Conservation (phyloP, 768 basidiomycete species). For the Hericium rajendrae region DNA sequence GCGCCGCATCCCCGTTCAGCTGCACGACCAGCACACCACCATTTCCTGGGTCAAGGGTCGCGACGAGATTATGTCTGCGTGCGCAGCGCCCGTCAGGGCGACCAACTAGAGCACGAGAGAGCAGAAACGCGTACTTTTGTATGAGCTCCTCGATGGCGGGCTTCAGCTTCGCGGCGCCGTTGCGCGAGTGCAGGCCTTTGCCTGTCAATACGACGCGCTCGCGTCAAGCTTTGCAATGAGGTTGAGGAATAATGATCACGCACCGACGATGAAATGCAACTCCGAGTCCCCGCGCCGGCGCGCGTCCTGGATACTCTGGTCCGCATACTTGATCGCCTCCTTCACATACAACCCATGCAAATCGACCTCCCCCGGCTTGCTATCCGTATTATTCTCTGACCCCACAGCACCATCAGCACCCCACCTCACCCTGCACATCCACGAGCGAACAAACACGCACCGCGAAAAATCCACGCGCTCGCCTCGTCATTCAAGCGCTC, state of each 20-base stretch:
- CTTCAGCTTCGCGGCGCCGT: constrained; percentile 75
- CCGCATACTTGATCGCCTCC: constrained; percentile 73
- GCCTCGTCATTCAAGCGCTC: constrained; percentile 73
- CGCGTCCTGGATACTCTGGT: constrained; percentile 59
- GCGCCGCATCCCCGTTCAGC: constrained; percentile 31
- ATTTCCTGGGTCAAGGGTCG: constrained; percentile 74
- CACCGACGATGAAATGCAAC: constrained; percentile 78
- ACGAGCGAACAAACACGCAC: constrained; percentile 28
- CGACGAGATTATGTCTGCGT: constrained; percentile 23
- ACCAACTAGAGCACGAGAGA: too few relatives aligned
- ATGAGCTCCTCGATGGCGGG: constrained; percentile 87
- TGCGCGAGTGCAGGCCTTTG: constrained; percentile 78
- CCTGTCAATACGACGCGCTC: constrained; percentile 29
- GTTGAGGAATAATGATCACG: constrained; percentile 17
- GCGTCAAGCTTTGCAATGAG: not conserved
- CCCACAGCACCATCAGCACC: not conserved
- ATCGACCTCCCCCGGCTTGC: constrained; percentile 68
- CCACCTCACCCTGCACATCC: not conserved
- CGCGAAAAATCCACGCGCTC: constrained; percentile 77
- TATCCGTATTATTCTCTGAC: constrained; percentile 72
- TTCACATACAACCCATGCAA: constrained; percentile 91
- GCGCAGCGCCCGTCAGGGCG: not conserved
- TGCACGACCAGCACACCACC: constrained; percentile 77
- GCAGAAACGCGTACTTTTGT: constrained; percentile 41
- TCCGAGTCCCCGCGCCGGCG: constrained; percentile 52